Evolutionary conservation across 805 yeast species (phyloP), one percentile per base, ranked within the genome.

Genomic region (Candida dajiaensis): DNA sequence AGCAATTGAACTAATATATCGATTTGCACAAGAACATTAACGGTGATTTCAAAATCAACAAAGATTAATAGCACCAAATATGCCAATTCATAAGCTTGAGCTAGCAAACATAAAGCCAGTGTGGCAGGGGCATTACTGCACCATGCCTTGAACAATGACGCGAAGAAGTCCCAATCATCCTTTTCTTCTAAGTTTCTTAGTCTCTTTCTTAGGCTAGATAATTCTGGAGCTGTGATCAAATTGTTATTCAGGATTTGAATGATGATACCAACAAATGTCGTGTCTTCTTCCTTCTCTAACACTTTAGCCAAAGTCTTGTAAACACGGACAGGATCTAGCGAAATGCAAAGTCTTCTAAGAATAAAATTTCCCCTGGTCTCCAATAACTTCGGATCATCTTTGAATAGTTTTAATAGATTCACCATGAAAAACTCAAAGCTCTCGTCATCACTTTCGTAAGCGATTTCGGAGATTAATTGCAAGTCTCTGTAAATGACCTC

Each of bases 61-160:
- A 90, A 72, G n/a, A 77, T 78, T 55, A 85, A 83, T 31, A 94
- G 76, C 1, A 92, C 85, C n/a, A 81, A 71, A 61, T 81, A 92
- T 0, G 96, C 94, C 50, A 90, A 73, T 59, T 89, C 94, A 62
- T 94, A 92, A 46, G 88, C 86, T 46, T 90, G 90, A 0, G 97
- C 85, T 13, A 92, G 69, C 35, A 94, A 70, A 56, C 97, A 89
- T 19, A 94, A 72, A 2, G 96, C 82, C 38, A 94, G 69, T 0
- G 90, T 86, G 5, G 97, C 90, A 1, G 95, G 89, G 0, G 96
- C 82, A 61, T 89, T 92, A 50, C 84, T 83, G 53, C 95, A 82
- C 99, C 99, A 94, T 48, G 95, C 81, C 58, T 80, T 81, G 67
- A 92, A 94, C 46, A 94, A 69, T 0, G 83, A 70, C 23, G 85